Evolutionary conservation across 2,329 filamentous ascomycete genomes (phyloP).

Genomic region (Sclerotinia sclerotiorum): DNA sequence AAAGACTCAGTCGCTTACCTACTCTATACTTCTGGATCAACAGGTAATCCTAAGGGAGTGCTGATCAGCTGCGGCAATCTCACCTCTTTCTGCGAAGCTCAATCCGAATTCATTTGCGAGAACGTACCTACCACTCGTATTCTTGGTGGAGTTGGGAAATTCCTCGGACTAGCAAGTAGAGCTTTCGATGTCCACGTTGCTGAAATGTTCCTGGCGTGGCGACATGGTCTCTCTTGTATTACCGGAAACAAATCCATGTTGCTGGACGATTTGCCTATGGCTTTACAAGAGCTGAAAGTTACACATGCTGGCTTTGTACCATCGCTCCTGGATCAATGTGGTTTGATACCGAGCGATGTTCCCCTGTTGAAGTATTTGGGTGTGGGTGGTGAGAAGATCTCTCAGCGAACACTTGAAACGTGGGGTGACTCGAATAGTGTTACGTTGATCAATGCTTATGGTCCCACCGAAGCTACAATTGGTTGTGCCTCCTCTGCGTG

Average conservation of each 20-base stretch:
- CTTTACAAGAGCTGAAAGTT: constrained; percentile 12
- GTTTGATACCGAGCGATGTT: constrained; percentile 12
- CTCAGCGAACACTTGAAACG: constrained; percentile 6
- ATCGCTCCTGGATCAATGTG: constrained; percentile 12
- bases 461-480: constrained; percentile 13
- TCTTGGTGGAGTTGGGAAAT: constrained; percentile 34
- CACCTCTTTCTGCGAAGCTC: constrained; percentile 11
- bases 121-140: not conserved
- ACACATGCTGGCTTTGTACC: constrained; percentile 17
- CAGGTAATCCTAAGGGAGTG: constrained; percentile 79
- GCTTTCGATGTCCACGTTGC: constrained; percentile 41
- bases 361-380: constrained; percentile 6
- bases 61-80: constrained; percentile 24
- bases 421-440: constrained; percentile 15
- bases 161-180: constrained; percentile 41
- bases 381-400: constrained; percentile 17
- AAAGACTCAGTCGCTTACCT: constrained; percentile 52
- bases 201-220: constrained; percentile 41
- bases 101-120: constrained; percentile 11
- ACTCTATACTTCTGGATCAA: constrained; percentile 79
- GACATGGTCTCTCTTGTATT: constrained; percentile 37
- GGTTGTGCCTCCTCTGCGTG: constrained; percentile 4
- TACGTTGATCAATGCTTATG: constrained; percentile 16
- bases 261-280: constrained; percentile 9
- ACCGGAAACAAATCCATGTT: constrained; percentile 29